Evolutionary conservation across 345 rosid genomes (phyloP).

Genomic region (rapeseed (Brassica napus)): DNA sequence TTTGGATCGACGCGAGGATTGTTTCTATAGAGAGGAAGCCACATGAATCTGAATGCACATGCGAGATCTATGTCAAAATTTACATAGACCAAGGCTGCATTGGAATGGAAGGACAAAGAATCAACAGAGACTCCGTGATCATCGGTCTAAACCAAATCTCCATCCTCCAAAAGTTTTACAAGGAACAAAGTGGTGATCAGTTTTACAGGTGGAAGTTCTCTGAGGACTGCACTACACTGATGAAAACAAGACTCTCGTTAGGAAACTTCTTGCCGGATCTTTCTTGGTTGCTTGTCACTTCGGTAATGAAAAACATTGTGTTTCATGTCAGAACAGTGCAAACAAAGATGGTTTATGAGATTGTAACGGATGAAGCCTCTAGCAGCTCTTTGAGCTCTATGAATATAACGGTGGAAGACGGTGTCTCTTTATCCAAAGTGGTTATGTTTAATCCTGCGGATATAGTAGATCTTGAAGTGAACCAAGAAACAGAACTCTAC

Average conservation of each 20-base stretch:
- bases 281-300: constrained; percentile 67
- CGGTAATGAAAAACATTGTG: constrained; percentile 50
- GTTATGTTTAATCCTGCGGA: constrained; percentile 42
- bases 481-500: constrained; percentile 31
- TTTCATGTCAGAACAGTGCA: constrained; percentile 60
- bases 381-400: constrained; percentile 40
- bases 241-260: constrained; percentile 54
- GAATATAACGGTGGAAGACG: constrained; percentile 59
- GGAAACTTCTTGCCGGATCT: constrained; percentile 74
- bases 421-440: constrained; percentile 47
- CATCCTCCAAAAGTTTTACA: constrained; percentile 65
- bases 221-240: constrained; percentile 58
- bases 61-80: constrained; percentile 57
- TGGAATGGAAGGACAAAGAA: constrained; percentile 57
- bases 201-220: constrained; percentile 68
- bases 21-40: constrained; percentile 75
- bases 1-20: constrained; percentile 79
- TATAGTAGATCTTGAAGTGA: constrained; percentile 24
- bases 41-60: constrained; percentile 60
- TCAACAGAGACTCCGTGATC: constrained; percentile 51
- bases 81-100: constrained; percentile 59
- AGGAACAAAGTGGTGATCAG: constrained; percentile 47
- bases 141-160: constrained; percentile 59
- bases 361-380: constrained; percentile 46
- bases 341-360: constrained; percentile 67